Evolutionary conservation across 768 basidiomycete species (phyloP).

Genomic region (Macrolepiota albuminosa): DNA sequence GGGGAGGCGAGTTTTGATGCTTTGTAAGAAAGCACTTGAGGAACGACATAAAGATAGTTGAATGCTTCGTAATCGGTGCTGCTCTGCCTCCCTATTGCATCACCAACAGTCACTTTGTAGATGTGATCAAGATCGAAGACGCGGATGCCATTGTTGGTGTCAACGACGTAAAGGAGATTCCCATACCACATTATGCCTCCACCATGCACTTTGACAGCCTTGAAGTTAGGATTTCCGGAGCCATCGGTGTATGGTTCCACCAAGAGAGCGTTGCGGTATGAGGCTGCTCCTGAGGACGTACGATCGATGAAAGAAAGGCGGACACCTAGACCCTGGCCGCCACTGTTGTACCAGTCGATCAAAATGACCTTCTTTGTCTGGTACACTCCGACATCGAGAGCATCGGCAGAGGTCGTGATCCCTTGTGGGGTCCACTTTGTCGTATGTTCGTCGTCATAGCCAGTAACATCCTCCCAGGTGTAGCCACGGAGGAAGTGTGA

Average conservation of each 20-base stretch:
- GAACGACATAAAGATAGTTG: conserved; percentile 11
- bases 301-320: conserved; percentile 14
- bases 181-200: conserved; percentile 14
- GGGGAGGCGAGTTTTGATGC: conserved; percentile 6
- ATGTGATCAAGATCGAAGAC: conserved; percentile 12
- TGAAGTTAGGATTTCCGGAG: conserved; percentile 7
- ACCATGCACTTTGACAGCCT: conserved; percentile 10
- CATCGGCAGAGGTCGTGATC: conserved; percentile 14
- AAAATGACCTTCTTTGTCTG: conserved; percentile 12
- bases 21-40: conserved; percentile 8
- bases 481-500: conserved; percentile 9
- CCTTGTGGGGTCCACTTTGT: conserved; percentile 14
- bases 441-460: conserved; percentile 12
- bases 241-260: conserved; percentile 12
- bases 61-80: conserved; percentile 11
- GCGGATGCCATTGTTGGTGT: conserved; percentile 13
- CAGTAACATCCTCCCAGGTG: conserved; percentile 12
- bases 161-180: conserved; percentile 9
- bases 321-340: conserved; percentile 6
- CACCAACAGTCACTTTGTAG: conserved; percentile 10
- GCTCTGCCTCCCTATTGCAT: conserved; percentile 9
- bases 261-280: conserved; percentile 11
- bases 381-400: conserved; percentile 9
- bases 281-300: conserved; percentile 1
- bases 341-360: conserved; percentile 12